Conservation (phyloP, 768 basidiomycete species). For the Termitomyces sp. region DNA sequence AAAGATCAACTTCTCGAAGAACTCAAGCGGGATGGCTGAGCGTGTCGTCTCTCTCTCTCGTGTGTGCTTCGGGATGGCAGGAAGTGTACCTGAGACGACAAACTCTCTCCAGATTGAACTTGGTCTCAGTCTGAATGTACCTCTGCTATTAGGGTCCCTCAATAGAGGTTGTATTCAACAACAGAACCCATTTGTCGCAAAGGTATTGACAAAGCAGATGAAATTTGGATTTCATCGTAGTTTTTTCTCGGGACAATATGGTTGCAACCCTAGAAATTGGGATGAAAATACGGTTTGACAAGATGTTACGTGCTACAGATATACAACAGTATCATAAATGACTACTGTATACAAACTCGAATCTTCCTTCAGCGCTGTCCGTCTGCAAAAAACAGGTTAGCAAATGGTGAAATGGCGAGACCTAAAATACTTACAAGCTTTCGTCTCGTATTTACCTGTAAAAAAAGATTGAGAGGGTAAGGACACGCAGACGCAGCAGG, state of each 20-base stretch:
- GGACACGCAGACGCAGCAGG: slow-evolving; percentile 5
- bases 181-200: background rate
- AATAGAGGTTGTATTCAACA: background rate
- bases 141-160: background rate
- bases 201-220: background rate
- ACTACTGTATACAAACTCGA: background rate
- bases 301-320: background rate
- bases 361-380: slow-evolving; percentile 38
- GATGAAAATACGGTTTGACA: background rate
- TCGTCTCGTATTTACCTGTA: slow-evolving; percentile 37
- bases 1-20: slow-evolving; percentile 42
- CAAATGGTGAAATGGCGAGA: background rate
- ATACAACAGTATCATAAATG: background rate
- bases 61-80: background rate
- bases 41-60: background rate
- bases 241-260: background rate
- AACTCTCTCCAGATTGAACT: background rate
- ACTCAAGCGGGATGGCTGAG: slow-evolving; percentile 21
- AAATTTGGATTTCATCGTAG: background rate
- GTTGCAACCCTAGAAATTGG: background rate
- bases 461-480: background rate
- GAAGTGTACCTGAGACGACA: background rate
- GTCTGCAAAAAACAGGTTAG: slow-evolving; percentile 26
- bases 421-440: slow-evolving; percentile 31
- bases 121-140: background rate